phyloP scores from a whole-genome alignment of 768 basidiomycete genomes.

The Amyloporia xantha region DNA sequence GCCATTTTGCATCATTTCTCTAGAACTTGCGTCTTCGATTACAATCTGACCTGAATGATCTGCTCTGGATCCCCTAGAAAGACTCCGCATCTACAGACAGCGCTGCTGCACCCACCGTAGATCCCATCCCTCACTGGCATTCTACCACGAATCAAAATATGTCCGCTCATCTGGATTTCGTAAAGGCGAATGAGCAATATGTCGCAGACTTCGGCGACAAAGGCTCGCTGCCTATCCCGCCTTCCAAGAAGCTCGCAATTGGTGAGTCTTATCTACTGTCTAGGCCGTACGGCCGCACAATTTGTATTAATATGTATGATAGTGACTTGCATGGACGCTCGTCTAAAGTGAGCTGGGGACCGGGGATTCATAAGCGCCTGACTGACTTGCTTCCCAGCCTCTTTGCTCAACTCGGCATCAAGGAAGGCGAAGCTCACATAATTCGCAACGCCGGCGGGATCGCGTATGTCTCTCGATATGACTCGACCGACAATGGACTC shows the following conservation, averaged over 20 bases:
- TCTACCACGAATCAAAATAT: slow-evolving; percentile 11
- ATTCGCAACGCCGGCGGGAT: slow-evolving; percentile 69
- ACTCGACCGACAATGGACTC: neutral
- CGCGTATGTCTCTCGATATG: slow-evolving; percentile 37
- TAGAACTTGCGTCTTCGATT: neutral
- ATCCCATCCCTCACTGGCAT: neutral
- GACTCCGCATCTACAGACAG: neutral
- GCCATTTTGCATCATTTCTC: neutral
- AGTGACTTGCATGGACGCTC: slow-evolving; percentile 75
- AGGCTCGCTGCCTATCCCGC: slow-evolving; percentile 33
- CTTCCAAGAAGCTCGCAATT: slow-evolving; percentile 34
- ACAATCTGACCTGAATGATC: neutral
- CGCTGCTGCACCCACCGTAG: too few relatives aligned
- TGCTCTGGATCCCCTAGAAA: neutral
- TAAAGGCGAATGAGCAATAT: slow-evolving; percentile 38
- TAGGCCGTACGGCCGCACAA: neutral
- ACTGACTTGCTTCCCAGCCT: slow-evolving; percentile 37
- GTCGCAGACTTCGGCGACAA: slow-evolving; percentile 40
- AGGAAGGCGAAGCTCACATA: slow-evolving; percentile 64
- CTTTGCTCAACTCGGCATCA: slow-evolving; percentile 50
- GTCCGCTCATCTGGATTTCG: slow-evolving; percentile 28
- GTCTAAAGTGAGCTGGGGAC: too few relatives aligned
- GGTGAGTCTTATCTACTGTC: slow-evolving; percentile 20
- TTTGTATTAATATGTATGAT: neutral
- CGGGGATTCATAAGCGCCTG: too few relatives aligned